Evolutionary conservation across 2,329 filamentous ascomycete species (phyloP), one percentile per base, ranked within the genome.

Genomic region (Fusarium odoratissimum): DNA sequence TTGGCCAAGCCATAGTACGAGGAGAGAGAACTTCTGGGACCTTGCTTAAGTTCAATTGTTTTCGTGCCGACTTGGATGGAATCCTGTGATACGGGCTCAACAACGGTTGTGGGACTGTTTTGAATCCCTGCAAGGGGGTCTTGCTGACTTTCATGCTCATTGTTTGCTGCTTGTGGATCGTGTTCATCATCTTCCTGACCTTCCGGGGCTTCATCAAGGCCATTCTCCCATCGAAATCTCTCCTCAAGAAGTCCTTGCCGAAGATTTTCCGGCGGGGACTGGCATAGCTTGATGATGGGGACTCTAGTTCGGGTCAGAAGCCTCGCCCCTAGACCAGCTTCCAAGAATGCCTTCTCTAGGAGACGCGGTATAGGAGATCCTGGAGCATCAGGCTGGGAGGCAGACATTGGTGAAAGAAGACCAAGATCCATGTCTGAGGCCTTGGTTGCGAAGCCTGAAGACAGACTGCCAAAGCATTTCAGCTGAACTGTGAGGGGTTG

Each of bases 351-450:
- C 79, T 91, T 93, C 78, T 97, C 94, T 5, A 97, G 82, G 11
- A 95, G 78, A 30, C 93, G 88, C 4, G 94, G 94, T 61, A 96
- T 91, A 2, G 87, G 85, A 9, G 90, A 91, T 37, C 87, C 86
- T 21, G 86, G 79, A 19, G 84, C 84, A 68, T 90, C 86, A 6
- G 87, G 85, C 57, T 87, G 84, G 48, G 87, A 83, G 25, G 81
- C 78, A 4, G 92, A 91, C 54, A 86, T 82, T 7, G 89, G 89
- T 3, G 93, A 92, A 9, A 96, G 84, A 38, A 97, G 87, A 13
- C 92, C 93, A 35, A 97, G 88, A 80, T 98, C 95, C 92, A 97
- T 94, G 77, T 97, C 95, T 3, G 95, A 95, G n/a, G 91, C 90
- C 76, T 93, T 93, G 16, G 93, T 94, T 7, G 93, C 95, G 82